Evolutionary conservation across 192 early-diverging fungal genomes (phyloP).

Genomic region (Linnemannia elongata): DNA sequence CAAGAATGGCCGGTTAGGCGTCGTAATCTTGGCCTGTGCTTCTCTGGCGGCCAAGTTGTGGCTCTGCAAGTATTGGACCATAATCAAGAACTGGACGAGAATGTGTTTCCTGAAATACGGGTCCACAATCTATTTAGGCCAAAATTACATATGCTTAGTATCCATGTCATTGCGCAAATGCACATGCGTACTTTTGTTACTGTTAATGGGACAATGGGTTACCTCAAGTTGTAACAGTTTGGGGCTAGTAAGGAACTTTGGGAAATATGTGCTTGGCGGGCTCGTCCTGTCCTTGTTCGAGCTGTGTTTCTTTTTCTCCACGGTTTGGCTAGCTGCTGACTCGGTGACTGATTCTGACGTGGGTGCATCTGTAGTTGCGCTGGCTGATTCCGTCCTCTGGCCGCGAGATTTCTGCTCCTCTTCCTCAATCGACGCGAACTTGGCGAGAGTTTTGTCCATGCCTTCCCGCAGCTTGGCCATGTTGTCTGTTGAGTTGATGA

Average conservation of each 20-base stretch:
- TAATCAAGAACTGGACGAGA: conserved; percentile 89
- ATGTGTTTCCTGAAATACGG: conserved; percentile 88
- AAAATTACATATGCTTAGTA: conserved; percentile 6
- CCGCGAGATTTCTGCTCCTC: conserved; percentile 33
- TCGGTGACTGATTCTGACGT: background rate
- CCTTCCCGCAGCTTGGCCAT: conserved; percentile 29
- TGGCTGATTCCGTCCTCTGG: conserved; percentile 3
- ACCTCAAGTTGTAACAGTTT: conserved; percentile 84
- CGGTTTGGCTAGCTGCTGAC: background rate
- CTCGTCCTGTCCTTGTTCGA: background rate
- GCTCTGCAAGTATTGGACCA: conserved; percentile 80
- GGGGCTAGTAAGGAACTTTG: conserved; percentile 81
- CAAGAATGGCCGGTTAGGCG: conserved; percentile 72
- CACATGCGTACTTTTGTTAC: background rate
- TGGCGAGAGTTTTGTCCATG: conserved; percentile 53
- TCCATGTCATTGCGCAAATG: background rate
- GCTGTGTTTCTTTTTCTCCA: conserved; percentile 28
- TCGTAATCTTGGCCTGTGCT: conserved; percentile 59
- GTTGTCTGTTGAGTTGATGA: conserved; percentile 54
- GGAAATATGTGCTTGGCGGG: conserved; percentile 60
- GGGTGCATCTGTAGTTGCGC: background rate
- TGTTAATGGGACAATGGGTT: conserved; percentile 1
- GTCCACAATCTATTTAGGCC: conserved; percentile 77
- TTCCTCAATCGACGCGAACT: conserved; percentile 46
- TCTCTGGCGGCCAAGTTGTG: conserved; percentile 60